A percentile compares a stretch with the other conserved stretches of the same genome.
These are phyloP conservation scores for Metschnikowia koreensis DNA, from an alignment of 805 yeast genomes.

Conservation along the genomic window DNA sequence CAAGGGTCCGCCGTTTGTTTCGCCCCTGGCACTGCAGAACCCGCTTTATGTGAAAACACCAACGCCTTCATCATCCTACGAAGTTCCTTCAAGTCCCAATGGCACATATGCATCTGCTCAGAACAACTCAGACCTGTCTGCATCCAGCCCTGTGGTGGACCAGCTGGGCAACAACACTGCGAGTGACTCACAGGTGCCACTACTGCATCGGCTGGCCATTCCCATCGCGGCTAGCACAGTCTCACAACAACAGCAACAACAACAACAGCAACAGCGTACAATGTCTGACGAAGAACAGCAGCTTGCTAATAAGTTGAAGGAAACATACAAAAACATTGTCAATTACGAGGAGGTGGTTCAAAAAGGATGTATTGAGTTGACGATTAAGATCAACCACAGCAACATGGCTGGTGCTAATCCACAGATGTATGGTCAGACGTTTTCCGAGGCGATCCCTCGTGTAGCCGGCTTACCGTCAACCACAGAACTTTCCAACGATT, in stretches of 20 bases:
- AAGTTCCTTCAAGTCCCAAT: slow-evolving; percentile 41
- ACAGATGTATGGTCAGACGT: slow-evolving; percentile 17
- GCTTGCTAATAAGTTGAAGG: slow-evolving; percentile 67
- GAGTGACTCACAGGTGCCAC: slow-evolving; percentile 11
- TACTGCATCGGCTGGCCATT: slow-evolving; percentile 18
- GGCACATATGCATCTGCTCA: slow-evolving; percentile 28
- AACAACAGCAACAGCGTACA: slow-evolving; percentile 22
- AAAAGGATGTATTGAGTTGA: slow-evolving; percentile 60
- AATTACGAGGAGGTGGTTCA: slow-evolving; percentile 67
- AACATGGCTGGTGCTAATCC: slow-evolving; percentile 36
- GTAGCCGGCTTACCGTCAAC: slow-evolving; percentile 28
- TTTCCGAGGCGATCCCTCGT: slow-evolving; percentile 10
- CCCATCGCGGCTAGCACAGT: not conserved
- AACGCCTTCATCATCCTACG: slow-evolving; percentile 40
- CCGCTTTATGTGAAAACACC: slow-evolving; percentile 31
- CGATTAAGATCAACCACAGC: slow-evolving; percentile 46
- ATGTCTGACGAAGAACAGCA: slow-evolving; percentile 62
- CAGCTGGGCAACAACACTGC: slow-evolving; percentile 7
- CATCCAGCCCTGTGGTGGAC: slow-evolving; percentile 31
- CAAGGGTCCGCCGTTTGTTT: slow-evolving; percentile 17
- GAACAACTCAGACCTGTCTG: slow-evolving; percentile 41
- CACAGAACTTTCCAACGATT: slow-evolving; percentile 54
- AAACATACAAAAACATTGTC: slow-evolving; percentile 68
- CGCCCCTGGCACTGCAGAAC: slow-evolving; percentile 16
- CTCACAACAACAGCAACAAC: slow-evolving; percentile 8